Evolutionary conservation across 768 basidiomycete genomes (phyloP).

Genomic region (Pleurotus eryngii): DNA sequence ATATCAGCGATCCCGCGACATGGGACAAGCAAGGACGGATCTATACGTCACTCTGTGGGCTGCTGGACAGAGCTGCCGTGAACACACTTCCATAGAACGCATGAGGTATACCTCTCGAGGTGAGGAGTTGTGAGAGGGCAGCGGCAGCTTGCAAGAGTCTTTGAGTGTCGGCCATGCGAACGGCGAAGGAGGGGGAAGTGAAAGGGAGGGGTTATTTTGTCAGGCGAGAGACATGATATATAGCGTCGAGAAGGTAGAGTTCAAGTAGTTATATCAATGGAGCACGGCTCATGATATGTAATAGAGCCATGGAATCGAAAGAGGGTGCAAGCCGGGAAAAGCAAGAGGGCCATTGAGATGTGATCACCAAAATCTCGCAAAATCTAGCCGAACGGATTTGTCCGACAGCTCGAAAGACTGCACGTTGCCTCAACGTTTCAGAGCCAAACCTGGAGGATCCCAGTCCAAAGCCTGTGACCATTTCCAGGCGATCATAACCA

Average conservation of each 20-base stretch:
- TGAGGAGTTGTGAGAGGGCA: constrained; percentile 67
- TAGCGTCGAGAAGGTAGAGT: constrained; percentile 38
- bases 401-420: constrained; percentile 1
- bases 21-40: neutral
- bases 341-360: constrained; percentile 41
- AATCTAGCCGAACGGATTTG: constrained; percentile 7
- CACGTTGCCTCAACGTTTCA: constrained; percentile 8
- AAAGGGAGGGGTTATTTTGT: constrained; percentile 26
- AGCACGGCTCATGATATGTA: constrained; percentile 45
- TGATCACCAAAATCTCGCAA: constrained; percentile 3
- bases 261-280: constrained; percentile 35
- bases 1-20: constrained; percentile 11
- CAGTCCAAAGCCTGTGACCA: constrained; percentile 8
- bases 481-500: neutral
- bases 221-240: constrained; percentile 56
- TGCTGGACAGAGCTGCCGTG: constrained; percentile 66
- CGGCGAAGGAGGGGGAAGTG: constrained; percentile 18
- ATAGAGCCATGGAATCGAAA: constrained; percentile 38
- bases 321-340: constrained; percentile 40
- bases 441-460: constrained; percentile 4
- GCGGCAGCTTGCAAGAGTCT: constrained; percentile 76
- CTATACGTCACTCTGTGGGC: constrained; percentile 63
- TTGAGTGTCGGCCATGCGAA: constrained; percentile 64
- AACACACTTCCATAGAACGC: constrained; percentile 79
- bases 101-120: constrained; percentile 58